Evolutionary conservation across 306 rosid genomes (phyloP).

Genomic region (Astragalus glycyphyllos): DNA sequence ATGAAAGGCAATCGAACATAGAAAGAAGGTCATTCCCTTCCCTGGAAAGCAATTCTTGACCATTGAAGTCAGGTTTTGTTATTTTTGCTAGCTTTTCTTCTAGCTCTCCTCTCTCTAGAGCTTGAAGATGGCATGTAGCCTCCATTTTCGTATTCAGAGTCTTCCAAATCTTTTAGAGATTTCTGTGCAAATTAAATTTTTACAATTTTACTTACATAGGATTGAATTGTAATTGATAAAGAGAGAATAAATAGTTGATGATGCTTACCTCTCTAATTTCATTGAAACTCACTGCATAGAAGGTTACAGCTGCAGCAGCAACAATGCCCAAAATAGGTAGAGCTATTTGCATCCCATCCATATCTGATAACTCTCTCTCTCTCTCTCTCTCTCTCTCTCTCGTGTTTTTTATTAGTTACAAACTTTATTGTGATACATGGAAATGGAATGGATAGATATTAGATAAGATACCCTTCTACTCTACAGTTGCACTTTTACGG

Average conservation of each 20-base stretch:
- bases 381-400: background rate
- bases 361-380: constrained; percentile 21
- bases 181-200: constrained; percentile 48
- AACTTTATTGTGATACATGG: background rate
- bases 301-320: constrained; percentile 77
- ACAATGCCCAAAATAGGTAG: constrained; percentile 69
- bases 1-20: constrained; percentile 5
- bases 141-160: constrained; percentile 53
- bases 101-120: constrained; percentile 66
- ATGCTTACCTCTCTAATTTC: constrained; percentile 70
- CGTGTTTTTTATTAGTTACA: background rate
- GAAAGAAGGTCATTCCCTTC: background rate
- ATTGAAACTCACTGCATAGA: constrained; percentile 73
- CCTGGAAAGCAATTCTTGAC: constrained; percentile 7
- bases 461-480: constrained; percentile 35
- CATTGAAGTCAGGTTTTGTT: background rate
- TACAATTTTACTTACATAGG: background rate
- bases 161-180: constrained; percentile 62
- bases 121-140: constrained; percentile 60
- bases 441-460: constrained; percentile 14
- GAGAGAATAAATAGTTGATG: background rate
- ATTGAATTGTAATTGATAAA: background rate
- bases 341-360: constrained; percentile 67
- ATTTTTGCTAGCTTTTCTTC: constrained; percentile 65
- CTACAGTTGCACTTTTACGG: constrained; percentile 22